phyloP scores from a whole-genome alignment of 768 basidiomycete species.

The Chlorophyllum brunneum region DNA sequence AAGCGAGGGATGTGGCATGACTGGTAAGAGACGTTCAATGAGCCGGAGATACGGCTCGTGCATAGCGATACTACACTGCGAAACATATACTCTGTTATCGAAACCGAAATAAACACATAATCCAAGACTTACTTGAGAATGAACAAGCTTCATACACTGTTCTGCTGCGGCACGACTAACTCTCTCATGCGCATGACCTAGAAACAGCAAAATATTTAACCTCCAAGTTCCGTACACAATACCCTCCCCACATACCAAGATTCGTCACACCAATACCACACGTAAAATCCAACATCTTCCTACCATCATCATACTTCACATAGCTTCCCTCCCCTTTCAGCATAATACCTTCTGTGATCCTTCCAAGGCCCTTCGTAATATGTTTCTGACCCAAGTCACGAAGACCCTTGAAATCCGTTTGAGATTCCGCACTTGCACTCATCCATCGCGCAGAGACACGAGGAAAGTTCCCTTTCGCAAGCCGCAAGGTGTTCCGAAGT shows the following conservation, averaged over 20 bases:
- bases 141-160: slow-evolving; percentile 78
- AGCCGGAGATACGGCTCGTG: slow-evolving; percentile 84
- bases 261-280: slow-evolving; percentile 86
- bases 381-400: slow-evolving; percentile 39
- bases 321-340: slow-evolving; percentile 70
- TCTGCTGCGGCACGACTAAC: slow-evolving; percentile 87
- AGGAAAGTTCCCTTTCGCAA: neutral
- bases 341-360: slow-evolving; percentile 55
- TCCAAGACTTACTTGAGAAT: slow-evolving; percentile 62
- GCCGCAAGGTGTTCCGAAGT: neutral
- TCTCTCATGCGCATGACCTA: slow-evolving; percentile 85
- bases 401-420: slow-evolving; percentile 20
- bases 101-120: neutral
- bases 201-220: neutral
- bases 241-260: slow-evolving; percentile 49
- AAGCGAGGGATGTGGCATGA: slow-evolving; percentile 88
- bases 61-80: slow-evolving; percentile 84
- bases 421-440: neutral
- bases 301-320: slow-evolving; percentile 68
- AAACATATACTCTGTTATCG: neutral
- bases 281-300: slow-evolving; percentile 78
- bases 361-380: slow-evolving; percentile 42
- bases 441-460: neutral
- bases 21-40: slow-evolving; percentile 77
- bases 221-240: neutral